phyloP scores from a whole-genome alignment of 2,329 filamentous ascomycete species.

The Pseudodiploospora longispora region DNA sequence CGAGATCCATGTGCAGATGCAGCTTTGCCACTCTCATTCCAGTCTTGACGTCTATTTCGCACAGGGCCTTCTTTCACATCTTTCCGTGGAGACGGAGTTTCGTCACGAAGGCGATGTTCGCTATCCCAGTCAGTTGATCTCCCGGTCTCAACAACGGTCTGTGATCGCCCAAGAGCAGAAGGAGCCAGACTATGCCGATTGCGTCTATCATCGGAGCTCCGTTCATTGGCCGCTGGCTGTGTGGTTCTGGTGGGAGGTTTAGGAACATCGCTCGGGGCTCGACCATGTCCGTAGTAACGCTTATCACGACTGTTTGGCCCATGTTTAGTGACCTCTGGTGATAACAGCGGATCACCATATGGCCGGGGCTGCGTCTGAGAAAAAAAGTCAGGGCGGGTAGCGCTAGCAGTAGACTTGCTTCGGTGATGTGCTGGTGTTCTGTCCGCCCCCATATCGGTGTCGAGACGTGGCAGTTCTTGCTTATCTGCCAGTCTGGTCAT shows the following conservation, averaged over 20 bases:
- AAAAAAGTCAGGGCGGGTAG: constrained; percentile 23
- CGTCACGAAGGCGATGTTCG: constrained; percentile 19
- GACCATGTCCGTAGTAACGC: constrained; percentile 26
- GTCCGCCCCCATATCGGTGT: constrained; percentile 29
- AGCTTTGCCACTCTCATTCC: constrained; percentile 13
- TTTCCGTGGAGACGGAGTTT: constrained; percentile 18
- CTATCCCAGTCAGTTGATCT: constrained; percentile 24
- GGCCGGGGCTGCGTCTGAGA: constrained; percentile 18
- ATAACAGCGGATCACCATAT: constrained; percentile 27
- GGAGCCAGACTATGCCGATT: constrained; percentile 18
- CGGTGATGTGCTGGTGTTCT: constrained; percentile 22
- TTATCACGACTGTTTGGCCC: constrained; percentile 34
- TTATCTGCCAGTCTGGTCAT: constrained; percentile 22
- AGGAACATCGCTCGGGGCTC: constrained; percentile 10
- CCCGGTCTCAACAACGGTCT: constrained; percentile 18
- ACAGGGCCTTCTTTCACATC: constrained; percentile 25
- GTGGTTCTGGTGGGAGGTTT: constrained; percentile 20
- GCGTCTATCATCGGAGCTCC: constrained; percentile 16
- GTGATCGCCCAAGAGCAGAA: constrained; percentile 19
- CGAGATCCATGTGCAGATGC: constrained; percentile 14
- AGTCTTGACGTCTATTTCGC: constrained; percentile 13
- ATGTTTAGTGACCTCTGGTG: constrained; percentile 35
- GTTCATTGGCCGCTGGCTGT: constrained; percentile 20
- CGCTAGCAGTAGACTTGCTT: constrained; percentile 27
- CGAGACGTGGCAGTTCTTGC: constrained; percentile 35